Evolutionary conservation across 2,329 filamentous ascomycete species (phyloP).

Genomic region (Ceratocystis huliohia): DNA sequence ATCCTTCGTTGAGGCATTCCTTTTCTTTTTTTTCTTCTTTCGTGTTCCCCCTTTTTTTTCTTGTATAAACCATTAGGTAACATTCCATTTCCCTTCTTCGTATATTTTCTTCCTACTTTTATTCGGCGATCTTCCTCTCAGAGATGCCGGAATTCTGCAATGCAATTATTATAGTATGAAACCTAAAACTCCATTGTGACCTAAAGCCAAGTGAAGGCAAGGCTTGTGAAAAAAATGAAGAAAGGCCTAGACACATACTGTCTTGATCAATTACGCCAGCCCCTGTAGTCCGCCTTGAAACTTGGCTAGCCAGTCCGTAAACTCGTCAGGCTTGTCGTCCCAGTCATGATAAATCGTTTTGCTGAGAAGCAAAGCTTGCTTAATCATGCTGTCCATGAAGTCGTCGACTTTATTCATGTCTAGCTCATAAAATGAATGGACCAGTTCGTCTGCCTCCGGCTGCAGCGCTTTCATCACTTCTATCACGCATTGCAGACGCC

Average conservation of each 20-base stretch:
- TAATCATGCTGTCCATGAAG: constrained; percentile 46
- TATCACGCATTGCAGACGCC: constrained; percentile 44
- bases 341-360: constrained; percentile 47
- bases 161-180: not conserved
- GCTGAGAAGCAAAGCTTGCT: constrained; percentile 44
- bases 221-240: too few relatives aligned
- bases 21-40: not conserved
- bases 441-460: constrained; percentile 56
- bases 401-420: constrained; percentile 46
- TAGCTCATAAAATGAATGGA: constrained; percentile 58
- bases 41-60: not conserved
- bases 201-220: not conserved
- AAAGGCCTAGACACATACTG: too few relatives aligned
- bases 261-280: not conserved
- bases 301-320: constrained; percentile 54
- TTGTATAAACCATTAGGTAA: not conserved
- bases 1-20: not conserved
- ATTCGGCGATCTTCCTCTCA: not conserved
- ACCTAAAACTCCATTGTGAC: not conserved
- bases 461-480: constrained; percentile 47
- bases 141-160: not conserved
- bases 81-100: not conserved
- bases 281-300: not conserved
- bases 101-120: not conserved
- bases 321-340: constrained; percentile 58